These are phyloP conservation scores for Panicum miliaceum DNA, from an alignment of 176 grass and related monocot genomes.

Conservation along the genomic window DNA sequence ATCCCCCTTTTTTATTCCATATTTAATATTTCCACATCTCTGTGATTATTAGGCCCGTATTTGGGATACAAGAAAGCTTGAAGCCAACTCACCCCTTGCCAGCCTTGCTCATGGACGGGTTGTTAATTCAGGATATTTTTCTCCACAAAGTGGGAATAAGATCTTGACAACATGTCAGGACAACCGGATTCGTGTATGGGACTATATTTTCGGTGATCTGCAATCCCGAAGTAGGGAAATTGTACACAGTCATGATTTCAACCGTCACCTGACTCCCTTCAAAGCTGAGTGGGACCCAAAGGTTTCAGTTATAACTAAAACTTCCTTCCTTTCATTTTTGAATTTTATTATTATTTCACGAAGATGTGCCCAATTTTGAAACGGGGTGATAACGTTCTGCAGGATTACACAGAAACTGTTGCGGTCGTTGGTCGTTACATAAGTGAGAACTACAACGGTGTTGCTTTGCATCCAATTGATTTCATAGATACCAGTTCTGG, in stretches of 20 bases:
- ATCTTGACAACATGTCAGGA: slow-evolving; percentile 93
- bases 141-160: slow-evolving; percentile 77
- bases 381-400: slow-evolving; percentile 9
- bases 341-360: neutral
- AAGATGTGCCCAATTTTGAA: neutral
- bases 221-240: slow-evolving; percentile 92
- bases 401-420: slow-evolving; percentile 88
- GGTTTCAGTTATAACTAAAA: slow-evolving; percentile 46
- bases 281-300: slow-evolving; percentile 97
- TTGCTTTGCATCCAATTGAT: slow-evolving; percentile 97
- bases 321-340: neutral
- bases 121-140: slow-evolving; percentile 97
- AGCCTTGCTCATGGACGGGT: slow-evolving; percentile 84
- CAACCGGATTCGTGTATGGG: slow-evolving; percentile 94
- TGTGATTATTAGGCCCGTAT: slow-evolving; percentile 76
- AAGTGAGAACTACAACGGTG: slow-evolving; percentile 87
- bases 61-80: slow-evolving; percentile 83
- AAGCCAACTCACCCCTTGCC: slow-evolving; percentile 59
- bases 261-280: slow-evolving; percentile 94
- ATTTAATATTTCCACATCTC: slow-evolving; percentile 21
- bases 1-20: neutral
- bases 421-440: slow-evolving; percentile 94
- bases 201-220: slow-evolving; percentile 89
- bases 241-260: slow-evolving; percentile 98
- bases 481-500: slow-evolving; percentile 86